Evolutionary conservation across 805 yeast species (phyloP).

Genomic region (Wickerhamiella lipophila): DNA sequence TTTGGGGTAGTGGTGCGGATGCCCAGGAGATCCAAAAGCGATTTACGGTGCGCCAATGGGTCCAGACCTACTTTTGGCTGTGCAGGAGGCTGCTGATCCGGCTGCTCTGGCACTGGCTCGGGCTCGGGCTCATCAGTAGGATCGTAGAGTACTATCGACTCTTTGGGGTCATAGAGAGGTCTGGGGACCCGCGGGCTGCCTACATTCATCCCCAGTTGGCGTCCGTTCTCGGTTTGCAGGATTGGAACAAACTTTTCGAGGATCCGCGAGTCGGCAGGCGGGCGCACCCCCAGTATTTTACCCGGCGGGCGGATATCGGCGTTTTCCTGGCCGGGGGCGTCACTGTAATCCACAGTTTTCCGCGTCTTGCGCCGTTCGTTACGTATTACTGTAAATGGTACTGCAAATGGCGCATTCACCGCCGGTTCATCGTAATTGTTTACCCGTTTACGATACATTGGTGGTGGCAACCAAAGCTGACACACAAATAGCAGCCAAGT

Average conservation of each 20-base stretch:
- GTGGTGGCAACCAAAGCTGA: not conserved
- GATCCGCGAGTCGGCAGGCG: constrained; percentile 15
- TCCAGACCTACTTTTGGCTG: not conserved
- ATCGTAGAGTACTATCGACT: constrained; percentile 88
- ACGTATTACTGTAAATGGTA: constrained; percentile 6
- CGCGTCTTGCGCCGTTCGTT: constrained; percentile 10
- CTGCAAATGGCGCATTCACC: constrained; percentile 11
- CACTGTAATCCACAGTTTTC: constrained; percentile 10
- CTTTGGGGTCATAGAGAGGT: constrained; percentile 90
- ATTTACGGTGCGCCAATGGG: constrained; percentile 24
- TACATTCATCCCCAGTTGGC: constrained; percentile 8
- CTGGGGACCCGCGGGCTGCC: constrained; percentile 45
- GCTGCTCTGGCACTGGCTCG: constrained; percentile 10
- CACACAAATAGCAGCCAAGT: not conserved
- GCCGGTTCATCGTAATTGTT: constrained; percentile 6
- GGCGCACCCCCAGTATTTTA: not conserved
- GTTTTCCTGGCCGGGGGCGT: not conserved
- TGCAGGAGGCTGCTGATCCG: constrained; percentile 13
- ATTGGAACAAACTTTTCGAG: constrained; percentile 18
- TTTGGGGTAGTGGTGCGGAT: constrained; percentile 38
- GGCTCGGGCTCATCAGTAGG: constrained; percentile 49
- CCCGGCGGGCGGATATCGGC: not conserved
- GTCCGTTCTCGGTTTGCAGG: constrained; percentile 6
- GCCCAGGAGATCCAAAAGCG: constrained; percentile 72
- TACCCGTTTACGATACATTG: constrained; percentile 12